Conservation (phyloP, 148 eudicot species). For the Chenopodium berlandieri region DNA sequence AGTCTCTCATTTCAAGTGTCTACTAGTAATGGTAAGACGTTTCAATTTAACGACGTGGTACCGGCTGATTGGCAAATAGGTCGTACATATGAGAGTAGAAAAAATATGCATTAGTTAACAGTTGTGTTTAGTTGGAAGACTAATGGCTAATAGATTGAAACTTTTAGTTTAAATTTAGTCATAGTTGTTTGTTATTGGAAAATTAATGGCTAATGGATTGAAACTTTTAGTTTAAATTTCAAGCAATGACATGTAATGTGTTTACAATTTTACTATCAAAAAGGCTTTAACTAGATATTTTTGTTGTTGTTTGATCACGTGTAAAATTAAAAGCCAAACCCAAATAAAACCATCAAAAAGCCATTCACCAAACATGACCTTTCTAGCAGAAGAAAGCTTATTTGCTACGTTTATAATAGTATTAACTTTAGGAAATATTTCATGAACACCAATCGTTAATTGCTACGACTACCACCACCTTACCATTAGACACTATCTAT, state of each 20-base stretch:
- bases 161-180: background rate
- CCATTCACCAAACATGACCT: no score
- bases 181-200: background rate
- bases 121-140: background rate
- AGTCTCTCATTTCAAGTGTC: constrained; percentile 38
- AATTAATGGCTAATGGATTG: background rate
- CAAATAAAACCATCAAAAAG: no score
- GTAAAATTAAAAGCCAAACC: no score
- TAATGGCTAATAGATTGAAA: background rate
- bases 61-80: constrained; percentile 37
- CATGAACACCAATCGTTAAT: no score
- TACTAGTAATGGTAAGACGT: constrained; percentile 30
- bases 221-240: background rate
- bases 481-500: no score
- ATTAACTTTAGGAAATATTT: no score
- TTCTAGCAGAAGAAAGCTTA: no score
- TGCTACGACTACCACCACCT: no score
- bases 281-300: no score
- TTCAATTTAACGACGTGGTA: constrained; percentile 22
- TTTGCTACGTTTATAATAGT: no score
- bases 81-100: constrained; percentile 31
- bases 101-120: constrained; percentile 14
- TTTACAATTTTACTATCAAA: no score
- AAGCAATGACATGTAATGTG: background rate
- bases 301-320: no score